phyloP scores from a whole-genome alignment of 164 flowering plant genomes.

The Macadamia integrifolia region DNA sequence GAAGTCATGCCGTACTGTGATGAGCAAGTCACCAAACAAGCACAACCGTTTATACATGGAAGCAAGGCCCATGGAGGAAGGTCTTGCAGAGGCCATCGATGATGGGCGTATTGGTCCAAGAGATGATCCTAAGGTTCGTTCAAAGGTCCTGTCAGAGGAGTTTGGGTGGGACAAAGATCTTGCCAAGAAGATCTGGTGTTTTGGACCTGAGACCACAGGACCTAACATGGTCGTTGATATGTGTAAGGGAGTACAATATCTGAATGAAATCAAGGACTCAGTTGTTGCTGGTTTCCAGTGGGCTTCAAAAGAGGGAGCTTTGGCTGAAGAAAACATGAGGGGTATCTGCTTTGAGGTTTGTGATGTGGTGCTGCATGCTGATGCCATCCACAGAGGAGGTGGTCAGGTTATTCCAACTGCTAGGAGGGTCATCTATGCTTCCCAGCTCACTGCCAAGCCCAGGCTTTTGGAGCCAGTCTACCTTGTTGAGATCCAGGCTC shows the following conservation, averaged over 20 bases:
- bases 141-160: slow-evolving; percentile 28
- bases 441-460: slow-evolving; percentile 30
- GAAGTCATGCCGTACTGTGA: slow-evolving; percentile 28
- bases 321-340: slow-evolving; percentile 36
- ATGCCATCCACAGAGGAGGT: slow-evolving; percentile 35
- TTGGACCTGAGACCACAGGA: slow-evolving; percentile 34
- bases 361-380: slow-evolving; percentile 35
- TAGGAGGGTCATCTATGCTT: slow-evolving; percentile 28
- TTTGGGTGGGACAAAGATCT: slow-evolving; percentile 34
- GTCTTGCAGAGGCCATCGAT: slow-evolving; percentile 32
- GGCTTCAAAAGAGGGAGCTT: slow-evolving; percentile 36
- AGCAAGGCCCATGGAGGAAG: slow-evolving; percentile 32
- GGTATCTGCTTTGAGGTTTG: slow-evolving; percentile 36
- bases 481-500: slow-evolving; percentile 32
- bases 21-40: slow-evolving; percentile 35
- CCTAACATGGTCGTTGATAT: slow-evolving; percentile 34
- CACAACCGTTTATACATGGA: slow-evolving; percentile 36
- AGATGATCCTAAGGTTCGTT: slow-evolving; percentile 28
- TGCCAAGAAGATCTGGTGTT: slow-evolving; percentile 34
- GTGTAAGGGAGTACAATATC: slow-evolving; percentile 35
- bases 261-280: slow-evolving; percentile 32
- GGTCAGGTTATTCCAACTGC: slow-evolving; percentile 30
- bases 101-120: slow-evolving; percentile 32
- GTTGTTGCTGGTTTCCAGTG: slow-evolving; percentile 31
- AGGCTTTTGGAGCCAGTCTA: slow-evolving; percentile 30